A percentile compares a stretch with the other conserved stretches of the same genome.
These are phyloP conservation scores for Nakazawaea wickerhamii DNA, from an alignment of 805 yeast species.

Conservation along the genomic window DNA sequence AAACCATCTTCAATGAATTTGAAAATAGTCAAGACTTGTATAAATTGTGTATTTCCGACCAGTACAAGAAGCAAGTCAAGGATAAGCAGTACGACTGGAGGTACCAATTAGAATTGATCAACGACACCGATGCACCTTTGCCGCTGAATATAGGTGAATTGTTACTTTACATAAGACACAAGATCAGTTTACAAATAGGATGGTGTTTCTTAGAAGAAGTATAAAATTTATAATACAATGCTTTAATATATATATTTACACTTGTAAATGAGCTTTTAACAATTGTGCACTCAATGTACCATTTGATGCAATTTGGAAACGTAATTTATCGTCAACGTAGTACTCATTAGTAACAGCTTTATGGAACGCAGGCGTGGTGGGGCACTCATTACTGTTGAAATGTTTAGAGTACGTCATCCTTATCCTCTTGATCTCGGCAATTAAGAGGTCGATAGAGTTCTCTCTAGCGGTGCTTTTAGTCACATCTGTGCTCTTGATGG, in stretches of 20 bases:
- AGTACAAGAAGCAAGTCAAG: neutral
- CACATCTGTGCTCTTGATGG: neutral
- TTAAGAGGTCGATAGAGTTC: constrained; percentile 1
- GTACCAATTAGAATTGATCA: constrained; percentile 7
- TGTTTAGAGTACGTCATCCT: constrained; percentile 1
- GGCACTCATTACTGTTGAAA: neutral
- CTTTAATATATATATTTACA: neutral
- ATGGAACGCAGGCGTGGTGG: neutral
- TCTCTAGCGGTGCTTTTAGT: neutral
- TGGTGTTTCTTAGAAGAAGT: constrained; percentile 20
- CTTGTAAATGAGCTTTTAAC: constrained; percentile 1
- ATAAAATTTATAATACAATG: neutral
- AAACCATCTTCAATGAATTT: constrained; percentile 10
- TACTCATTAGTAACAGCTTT: neutral
- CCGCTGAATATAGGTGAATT: constrained; percentile 16
- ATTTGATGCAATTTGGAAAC: constrained; percentile 8
- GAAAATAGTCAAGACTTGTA: constrained; percentile 19
- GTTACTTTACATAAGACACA: constrained; percentile 19
- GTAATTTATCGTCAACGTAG: constrained; percentile 2
- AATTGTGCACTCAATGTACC: constrained; percentile 8
- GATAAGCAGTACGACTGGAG: constrained; percentile 18
- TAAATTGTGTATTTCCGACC: constrained; percentile 15
- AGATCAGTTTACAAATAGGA: constrained; percentile 24
- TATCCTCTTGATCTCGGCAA: constrained; percentile 3
- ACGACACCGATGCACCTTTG: constrained; percentile 3